Percentiles rank a stretch among this genome's conserved stretches.
phyloP scores from a whole-genome alignment of 352 stramenopile genomes.

The Pythium apleroticum region DNA sequence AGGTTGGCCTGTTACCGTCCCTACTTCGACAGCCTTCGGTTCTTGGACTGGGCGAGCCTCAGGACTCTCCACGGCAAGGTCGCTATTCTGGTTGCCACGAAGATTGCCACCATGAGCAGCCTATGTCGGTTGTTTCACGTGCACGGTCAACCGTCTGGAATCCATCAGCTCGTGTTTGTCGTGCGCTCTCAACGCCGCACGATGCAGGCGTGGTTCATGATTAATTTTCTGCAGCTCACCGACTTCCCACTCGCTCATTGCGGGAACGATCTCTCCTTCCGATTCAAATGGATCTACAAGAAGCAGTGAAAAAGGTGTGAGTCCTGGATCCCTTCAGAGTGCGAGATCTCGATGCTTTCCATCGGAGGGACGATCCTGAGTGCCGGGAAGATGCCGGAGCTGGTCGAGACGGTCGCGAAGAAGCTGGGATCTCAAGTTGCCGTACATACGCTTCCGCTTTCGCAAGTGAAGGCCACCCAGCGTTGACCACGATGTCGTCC shows the following conservation, averaged over 20 bases:
- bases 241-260: slow-evolving; percentile 18
- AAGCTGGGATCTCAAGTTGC: too few species aligned
- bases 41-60: background rate
- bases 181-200: slow-evolving; percentile 12
- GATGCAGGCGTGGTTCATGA: slow-evolving; percentile 16
- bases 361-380: too few species aligned
- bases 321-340: too few species aligned
- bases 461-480: too few species aligned
- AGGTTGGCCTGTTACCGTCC: too few species aligned
- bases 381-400: too few species aligned
- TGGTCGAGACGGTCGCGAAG: too few species aligned
- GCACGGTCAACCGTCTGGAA: background rate
- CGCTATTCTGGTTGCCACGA: background rate
- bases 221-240: slow-evolving; percentile 6
- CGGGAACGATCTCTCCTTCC: slow-evolving; percentile 22
- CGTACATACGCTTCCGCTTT: too few species aligned
- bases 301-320: background rate
- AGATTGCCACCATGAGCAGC: background rate
- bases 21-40: slow-evolving; percentile 2
- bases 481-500: background rate
- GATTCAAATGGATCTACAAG: slow-evolving; percentile 15
- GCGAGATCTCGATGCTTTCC: too few species aligned
- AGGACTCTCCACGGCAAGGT: background rate
- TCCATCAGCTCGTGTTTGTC: slow-evolving; percentile 19
- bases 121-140: background rate